A percentile compares a stretch with the other conserved stretches of the same genome.
phyloP scores from a whole-genome alignment of 2,329 filamentous ascomycete species.

The Fusarium liriodendri region DNA sequence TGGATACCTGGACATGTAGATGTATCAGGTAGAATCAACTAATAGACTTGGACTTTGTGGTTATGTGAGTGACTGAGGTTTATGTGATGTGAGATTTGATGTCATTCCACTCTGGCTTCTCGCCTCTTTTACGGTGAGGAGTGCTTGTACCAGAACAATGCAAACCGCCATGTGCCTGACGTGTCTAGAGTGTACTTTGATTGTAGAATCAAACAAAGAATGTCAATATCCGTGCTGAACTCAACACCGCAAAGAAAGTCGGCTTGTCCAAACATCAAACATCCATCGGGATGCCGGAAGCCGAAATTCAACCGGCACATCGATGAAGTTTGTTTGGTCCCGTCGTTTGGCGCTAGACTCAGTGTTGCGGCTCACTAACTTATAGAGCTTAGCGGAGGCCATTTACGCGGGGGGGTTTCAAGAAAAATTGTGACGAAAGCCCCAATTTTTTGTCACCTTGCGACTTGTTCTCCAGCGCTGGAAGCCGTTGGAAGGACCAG shows the following conservation, averaged over 20 bases:
- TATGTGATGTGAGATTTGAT: background rate
- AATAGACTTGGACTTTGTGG: constrained; percentile 19
- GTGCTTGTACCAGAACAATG: background rate
- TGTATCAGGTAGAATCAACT: constrained; percentile 16
- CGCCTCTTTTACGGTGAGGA: background rate
- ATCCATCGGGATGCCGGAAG: constrained; percentile 18
- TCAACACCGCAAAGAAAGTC: background rate
- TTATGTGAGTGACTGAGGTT: background rate
- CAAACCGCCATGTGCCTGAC: background rate
- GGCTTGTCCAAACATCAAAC: background rate
- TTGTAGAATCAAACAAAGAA: background rate
- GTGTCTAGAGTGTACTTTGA: background rate
- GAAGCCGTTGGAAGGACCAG: constrained; percentile 42
- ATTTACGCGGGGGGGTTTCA: constrained; percentile 40
- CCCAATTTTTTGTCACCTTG: constrained; percentile 42
- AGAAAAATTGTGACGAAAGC: constrained; percentile 48
- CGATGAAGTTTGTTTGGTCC: constrained; percentile 17
- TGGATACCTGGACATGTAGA: constrained; percentile 10
- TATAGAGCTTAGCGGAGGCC: constrained; percentile 31
- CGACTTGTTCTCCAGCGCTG: constrained; percentile 33
- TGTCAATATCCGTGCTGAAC: background rate
- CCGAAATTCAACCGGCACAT: constrained; percentile 38
- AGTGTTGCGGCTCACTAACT: constrained; percentile 19
- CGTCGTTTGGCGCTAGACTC: constrained; percentile 27
- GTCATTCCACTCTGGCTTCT: background rate